phyloP scores from a whole-genome alignment of 345 rosid species.

The Pistacia integerrima region DNA sequence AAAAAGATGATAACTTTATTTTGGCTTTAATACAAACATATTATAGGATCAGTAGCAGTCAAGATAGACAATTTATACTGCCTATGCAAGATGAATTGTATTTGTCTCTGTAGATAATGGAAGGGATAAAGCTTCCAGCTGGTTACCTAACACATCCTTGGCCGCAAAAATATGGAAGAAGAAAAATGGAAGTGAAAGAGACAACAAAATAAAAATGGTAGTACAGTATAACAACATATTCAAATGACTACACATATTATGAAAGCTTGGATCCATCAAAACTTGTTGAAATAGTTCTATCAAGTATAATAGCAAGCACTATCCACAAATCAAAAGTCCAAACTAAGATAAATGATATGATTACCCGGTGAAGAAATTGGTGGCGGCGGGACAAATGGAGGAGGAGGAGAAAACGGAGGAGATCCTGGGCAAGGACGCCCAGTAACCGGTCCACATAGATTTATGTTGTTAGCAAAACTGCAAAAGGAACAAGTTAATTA shows the following conservation, averaged over 20 bases:
- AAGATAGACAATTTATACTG: background rate
- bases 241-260: background rate
- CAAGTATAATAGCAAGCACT: background rate
- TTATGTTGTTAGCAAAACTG: slow-evolving; percentile 96
- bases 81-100: background rate
- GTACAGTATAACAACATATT: background rate
- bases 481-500: slow-evolving; percentile 28
- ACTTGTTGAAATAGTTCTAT: background rate
- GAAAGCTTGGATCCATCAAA: slow-evolving; percentile 3
- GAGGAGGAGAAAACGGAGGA: slow-evolving; percentile 99
- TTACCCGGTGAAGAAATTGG: slow-evolving; percentile 74
- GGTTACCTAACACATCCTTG: background rate
- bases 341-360: background rate
- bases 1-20: background rate
- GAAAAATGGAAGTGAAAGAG: slow-evolving; percentile 3
- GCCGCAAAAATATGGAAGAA: background rate
- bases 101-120: background rate
- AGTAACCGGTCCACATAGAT: slow-evolving; percentile 95
- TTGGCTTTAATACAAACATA: background rate
- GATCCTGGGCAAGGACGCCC: slow-evolving; percentile 97
- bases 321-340: background rate
- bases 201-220: background rate
- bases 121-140: background rate
- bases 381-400: slow-evolving; percentile 89
- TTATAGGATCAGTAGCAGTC: background rate